Base-by-base conservation (phyloP, 352 stramenopile genomes). In the Aphanomyces cochlioides region DNA sequence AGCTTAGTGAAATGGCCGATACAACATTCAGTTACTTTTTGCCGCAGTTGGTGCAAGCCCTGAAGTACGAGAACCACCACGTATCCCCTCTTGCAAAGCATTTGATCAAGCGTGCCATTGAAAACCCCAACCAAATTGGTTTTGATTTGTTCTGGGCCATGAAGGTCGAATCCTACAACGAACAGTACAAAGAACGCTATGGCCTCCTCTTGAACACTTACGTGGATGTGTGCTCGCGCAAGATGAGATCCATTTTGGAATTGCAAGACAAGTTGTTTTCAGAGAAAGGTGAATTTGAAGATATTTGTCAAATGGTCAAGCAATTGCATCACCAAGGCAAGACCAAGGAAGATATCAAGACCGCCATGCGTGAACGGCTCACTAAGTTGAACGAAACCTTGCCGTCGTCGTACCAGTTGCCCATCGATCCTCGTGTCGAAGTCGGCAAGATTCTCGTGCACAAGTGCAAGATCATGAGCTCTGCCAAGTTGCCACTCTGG, bases 161-260 rank as follows among this genome's bases (percentile, higher is more conserved):
- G 85, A 94, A 94, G 73, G 86, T 94, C 45, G 89, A 96, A 59
- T 86, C 88, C 15, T 79, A 96, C 75, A 92, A 92, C 70, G 74
- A 82, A 7, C 82, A 92, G 56, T 90, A 91, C 65, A 81, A 81
- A 17, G 89, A 93, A 61, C 79, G 87, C 13, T 95, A 93, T 54
- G 87, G 87, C 10, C 89, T 84, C 0, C 83, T 95, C 67, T 77
- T 95, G 56, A 95, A 95, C 43, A 84, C 84, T 5, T 95, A 95
- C 57, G 48, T 95, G 54, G 85, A 95, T 48, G 87, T 91, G 56
- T 91, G 80, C 75, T 97, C 78, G 67, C 88, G 81, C 67, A 97
- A 97, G 78, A 96, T 96, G 88, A 90, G 88, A 45, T 81, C 92
- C 0, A 95, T 98, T 75, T 77, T 93, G 5, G 95, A 96, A 77